Percentiles rank a stretch among this genome's conserved stretches.
phyloP scores from a whole-genome alignment of 176 grass and related monocot species.

The Ensete ventricosum region DNA sequence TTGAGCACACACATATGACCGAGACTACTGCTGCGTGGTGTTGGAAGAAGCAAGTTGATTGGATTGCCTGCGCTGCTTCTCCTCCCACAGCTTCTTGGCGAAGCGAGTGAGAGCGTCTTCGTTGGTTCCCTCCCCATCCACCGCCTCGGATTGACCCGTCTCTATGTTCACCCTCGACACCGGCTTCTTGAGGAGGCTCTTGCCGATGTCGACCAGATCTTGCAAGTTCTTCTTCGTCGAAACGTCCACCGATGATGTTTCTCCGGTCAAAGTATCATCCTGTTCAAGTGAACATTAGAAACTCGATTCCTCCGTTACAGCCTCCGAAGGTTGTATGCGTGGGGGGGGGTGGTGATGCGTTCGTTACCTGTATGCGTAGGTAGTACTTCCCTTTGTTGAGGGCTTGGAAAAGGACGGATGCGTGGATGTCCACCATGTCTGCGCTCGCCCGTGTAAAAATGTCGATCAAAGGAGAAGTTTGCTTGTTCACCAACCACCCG shows the following conservation, averaged over 20 bases:
- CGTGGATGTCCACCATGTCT: constrained; percentile 77
- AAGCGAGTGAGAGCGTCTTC: constrained; percentile 26
- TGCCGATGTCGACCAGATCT: constrained; percentile 35
- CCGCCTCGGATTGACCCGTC: constrained; percentile 22
- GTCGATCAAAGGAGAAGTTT: constrained; percentile 45
- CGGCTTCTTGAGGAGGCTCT: constrained; percentile 27
- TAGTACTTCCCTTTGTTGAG: too few species aligned
- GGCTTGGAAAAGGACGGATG: too few species aligned
- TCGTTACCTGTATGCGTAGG: too few species aligned
- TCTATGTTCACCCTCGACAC: constrained; percentile 54
- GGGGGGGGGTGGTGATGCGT: too few species aligned
- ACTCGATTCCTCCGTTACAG: too few species aligned
- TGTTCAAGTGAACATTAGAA: background rate
- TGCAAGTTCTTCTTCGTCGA: constrained; percentile 57
- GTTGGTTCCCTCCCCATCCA: constrained; percentile 32
- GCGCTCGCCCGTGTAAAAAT: constrained; percentile 51
- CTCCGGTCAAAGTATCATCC: constrained; percentile 38
- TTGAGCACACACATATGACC: too few species aligned
- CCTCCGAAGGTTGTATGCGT: too few species aligned
- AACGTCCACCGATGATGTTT: constrained; percentile 40
- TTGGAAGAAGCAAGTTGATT: background rate
- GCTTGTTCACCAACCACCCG: constrained; percentile 47
- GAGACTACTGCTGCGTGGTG: too few species aligned
- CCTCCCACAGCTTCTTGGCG: constrained; percentile 42
- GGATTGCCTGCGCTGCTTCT: constrained; percentile 26